phyloP scores from a whole-genome alignment of 805 yeast species.

The Ogataea pilisensis region DNA sequence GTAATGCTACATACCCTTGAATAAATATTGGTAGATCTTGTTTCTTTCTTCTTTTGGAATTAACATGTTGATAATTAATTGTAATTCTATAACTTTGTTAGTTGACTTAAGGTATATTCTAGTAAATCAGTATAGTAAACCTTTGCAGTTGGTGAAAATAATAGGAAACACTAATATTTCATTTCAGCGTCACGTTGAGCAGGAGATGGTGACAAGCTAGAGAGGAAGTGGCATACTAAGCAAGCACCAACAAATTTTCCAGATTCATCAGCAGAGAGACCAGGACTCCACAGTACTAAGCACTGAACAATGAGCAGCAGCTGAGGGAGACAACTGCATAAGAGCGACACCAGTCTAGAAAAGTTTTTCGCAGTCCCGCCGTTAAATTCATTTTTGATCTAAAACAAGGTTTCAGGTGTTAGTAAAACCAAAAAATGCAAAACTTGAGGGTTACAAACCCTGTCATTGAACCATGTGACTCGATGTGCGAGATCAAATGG shows the following conservation, averaged over 20 bases:
- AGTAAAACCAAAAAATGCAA: background rate
- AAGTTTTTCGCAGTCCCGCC: background rate
- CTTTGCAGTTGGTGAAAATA: background rate
- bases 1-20: constrained; percentile 85
- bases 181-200: too few relatives aligned
- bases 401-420: background rate
- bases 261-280: too few relatives aligned
- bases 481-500: too few relatives aligned
- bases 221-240: background rate
- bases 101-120: background rate
- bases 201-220: too few relatives aligned
- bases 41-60: constrained; percentile 99
- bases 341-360: background rate
- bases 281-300: too few relatives aligned
- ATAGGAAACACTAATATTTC: background rate
- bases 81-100: constrained; percentile 5
- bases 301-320: background rate
- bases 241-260: constrained; percentile 1
- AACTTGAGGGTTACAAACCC: too few relatives aligned
- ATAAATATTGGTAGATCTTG: constrained; percentile 98
- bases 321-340: background rate
- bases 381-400: background rate
- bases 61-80: constrained; percentile 63
- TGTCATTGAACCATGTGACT: too few relatives aligned
- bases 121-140: too few relatives aligned